These are phyloP conservation scores for Annulohypoxylon moriforme DNA, from an alignment of 495 filamentous ascomycete species.

Conservation along the genomic window DNA sequence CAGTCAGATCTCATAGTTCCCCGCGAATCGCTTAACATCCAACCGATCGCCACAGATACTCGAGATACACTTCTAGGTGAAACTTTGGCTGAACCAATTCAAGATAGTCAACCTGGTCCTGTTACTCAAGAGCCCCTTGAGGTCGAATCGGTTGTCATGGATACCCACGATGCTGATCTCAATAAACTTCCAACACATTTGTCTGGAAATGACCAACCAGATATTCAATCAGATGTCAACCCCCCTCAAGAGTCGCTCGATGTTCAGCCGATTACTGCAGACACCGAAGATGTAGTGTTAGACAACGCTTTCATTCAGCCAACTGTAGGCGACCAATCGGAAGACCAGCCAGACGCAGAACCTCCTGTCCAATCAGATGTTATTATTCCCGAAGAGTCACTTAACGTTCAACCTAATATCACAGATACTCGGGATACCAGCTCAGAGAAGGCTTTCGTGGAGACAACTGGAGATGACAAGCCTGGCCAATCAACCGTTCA, in stretches of 20 bases:
- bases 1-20: not conserved
- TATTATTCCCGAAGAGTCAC: not conserved
- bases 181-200: not conserved
- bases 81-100: not conserved
- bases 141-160: not conserved
- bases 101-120: not conserved
- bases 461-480: not conserved
- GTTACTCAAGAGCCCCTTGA: not conserved
- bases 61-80: not conserved
- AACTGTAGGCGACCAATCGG: not conserved
- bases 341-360: not conserved
- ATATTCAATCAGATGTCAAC: not conserved
- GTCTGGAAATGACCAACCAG: not conserved
- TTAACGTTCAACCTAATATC: not conserved
- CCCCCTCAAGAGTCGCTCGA: not conserved
- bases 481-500: not conserved
- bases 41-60: not conserved
- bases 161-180: not conserved
- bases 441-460: not conserved
- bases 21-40: not conserved
- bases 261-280: not conserved
- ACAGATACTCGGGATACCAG: not conserved
- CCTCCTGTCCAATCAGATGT: not conserved
- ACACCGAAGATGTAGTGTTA: not conserved
- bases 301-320: not conserved